Conservation (phyloP, 2,329 filamentous ascomycete species). For the Juglanconis sp. region DNA sequence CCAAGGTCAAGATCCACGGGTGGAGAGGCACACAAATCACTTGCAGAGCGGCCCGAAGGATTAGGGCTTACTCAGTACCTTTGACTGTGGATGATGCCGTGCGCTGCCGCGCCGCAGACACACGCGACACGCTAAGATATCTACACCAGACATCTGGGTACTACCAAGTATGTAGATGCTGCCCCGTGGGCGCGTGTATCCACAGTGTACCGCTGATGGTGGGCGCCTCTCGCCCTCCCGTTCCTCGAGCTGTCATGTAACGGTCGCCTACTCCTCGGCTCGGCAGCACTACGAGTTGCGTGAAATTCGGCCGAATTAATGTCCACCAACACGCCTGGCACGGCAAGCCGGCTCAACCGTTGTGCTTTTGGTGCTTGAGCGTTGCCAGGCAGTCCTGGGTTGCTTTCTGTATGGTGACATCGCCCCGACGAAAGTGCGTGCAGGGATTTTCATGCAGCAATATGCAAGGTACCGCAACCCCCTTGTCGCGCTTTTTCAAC, state of each 20-base stretch:
- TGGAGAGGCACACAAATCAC: neutral
- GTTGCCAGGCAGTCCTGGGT: neutral
- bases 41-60: constrained; percentile 5
- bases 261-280: neutral
- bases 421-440: neutral
- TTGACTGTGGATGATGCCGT: neutral
- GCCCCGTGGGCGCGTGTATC: neutral
- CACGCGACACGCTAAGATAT: neutral
- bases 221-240: neutral
- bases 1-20: neutral
- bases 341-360: neutral
- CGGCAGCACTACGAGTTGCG: neutral
- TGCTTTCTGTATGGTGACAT: neutral
- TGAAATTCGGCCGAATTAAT: neutral
- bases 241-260: neutral
- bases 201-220: neutral
- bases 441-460: constrained; percentile 5
- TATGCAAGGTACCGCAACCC: constrained; percentile 9
- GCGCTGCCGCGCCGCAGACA: neutral
- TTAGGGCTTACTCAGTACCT: neutral
- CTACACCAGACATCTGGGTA: neutral
- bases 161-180: neutral
- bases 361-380: neutral
- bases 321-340: neutral
- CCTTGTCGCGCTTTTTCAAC: neutral